Percentiles rank a stretch among this genome's conserved stretches.
phyloP scores from a whole-genome alignment of 2,329 filamentous ascomycete species.

The Zymoseptoria brevis region DNA sequence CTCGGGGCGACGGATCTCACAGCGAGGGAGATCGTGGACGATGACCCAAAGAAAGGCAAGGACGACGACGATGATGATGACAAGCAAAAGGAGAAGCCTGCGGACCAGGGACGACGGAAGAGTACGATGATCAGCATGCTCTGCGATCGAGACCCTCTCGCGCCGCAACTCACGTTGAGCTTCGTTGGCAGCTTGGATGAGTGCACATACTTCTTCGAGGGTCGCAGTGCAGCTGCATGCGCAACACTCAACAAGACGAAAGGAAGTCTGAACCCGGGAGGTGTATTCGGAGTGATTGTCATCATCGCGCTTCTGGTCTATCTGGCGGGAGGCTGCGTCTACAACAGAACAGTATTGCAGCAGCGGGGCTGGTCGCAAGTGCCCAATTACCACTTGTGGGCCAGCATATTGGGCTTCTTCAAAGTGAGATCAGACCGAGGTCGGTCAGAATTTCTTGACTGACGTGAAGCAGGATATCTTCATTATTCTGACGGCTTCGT shows the following conservation, averaged over 20 bases:
- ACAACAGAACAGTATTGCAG: slow-evolving; percentile 89
- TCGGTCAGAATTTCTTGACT: not conserved
- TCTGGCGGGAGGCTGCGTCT: slow-evolving; percentile 84
- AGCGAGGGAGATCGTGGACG: slow-evolving; percentile 34
- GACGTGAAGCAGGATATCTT: slow-evolving; percentile 45
- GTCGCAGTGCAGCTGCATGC: slow-evolving; percentile 78
- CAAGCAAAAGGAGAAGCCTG: slow-evolving; percentile 23
- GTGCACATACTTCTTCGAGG: slow-evolving; percentile 93
- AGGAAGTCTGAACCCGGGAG: slow-evolving; percentile 55
- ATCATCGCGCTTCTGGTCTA: slow-evolving; percentile 76
- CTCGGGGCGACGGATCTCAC: slow-evolving; percentile 19
- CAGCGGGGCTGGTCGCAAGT: slow-evolving; percentile 91
- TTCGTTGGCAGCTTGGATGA: slow-evolving; percentile 80
- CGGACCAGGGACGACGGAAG: slow-evolving; percentile 59
- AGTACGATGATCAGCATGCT: slow-evolving; percentile 87
- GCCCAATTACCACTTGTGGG: slow-evolving; percentile 91
- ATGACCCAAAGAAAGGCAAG: slow-evolving; percentile 26
- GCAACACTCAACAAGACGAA: slow-evolving; percentile 54
- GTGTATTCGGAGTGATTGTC: slow-evolving; percentile 81
- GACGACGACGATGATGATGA: slow-evolving; percentile 25
- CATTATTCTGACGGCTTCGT: slow-evolving; percentile 61
- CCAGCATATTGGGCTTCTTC: slow-evolving; percentile 74
- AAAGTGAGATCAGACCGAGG: slow-evolving; percentile 47
- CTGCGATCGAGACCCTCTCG: slow-evolving; percentile 74
- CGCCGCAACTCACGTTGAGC: slow-evolving; percentile 60